Evolutionary conservation across 2,329 filamentous ascomycete species (phyloP).

Genomic region (Diaporthe amygdali): DNA sequence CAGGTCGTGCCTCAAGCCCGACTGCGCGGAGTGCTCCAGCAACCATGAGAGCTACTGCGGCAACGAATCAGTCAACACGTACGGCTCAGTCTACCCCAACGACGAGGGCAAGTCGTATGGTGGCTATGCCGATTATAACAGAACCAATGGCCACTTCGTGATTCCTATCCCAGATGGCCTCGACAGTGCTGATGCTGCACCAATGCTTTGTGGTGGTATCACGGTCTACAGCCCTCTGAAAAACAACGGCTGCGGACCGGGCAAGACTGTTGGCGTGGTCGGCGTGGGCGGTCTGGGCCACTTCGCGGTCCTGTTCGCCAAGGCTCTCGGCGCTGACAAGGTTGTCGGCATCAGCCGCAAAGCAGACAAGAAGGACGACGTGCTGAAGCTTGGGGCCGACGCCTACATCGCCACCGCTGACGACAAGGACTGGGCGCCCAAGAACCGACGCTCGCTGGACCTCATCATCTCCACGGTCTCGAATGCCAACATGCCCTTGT

Average conservation of each 20-base stretch:
- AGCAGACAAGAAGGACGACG: slow-evolving; percentile 56
- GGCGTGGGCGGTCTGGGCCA: slow-evolving; percentile 73
- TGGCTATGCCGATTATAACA: slow-evolving; percentile 46
- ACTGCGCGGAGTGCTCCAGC: slow-evolving; percentile 45
- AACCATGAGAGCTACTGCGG: slow-evolving; percentile 45
- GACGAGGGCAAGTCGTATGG: slow-evolving; percentile 63
- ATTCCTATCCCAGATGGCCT: slow-evolving; percentile 48
- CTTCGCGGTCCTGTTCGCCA: slow-evolving; percentile 70
- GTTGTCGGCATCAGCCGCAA: slow-evolving; percentile 63
- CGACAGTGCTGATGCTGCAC: slow-evolving; percentile 50
- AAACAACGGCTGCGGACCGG: slow-evolving; percentile 67
- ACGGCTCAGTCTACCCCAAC: slow-evolving; percentile 53
- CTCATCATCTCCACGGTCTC: slow-evolving; percentile 64
- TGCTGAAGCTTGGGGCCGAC: slow-evolving; percentile 61
- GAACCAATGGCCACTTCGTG: slow-evolving; percentile 47
- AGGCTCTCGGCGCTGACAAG: slow-evolving; percentile 66
- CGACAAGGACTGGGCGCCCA: slow-evolving; percentile 57
- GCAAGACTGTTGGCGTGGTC: slow-evolving; percentile 70
- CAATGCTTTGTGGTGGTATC: slow-evolving; percentile 73
- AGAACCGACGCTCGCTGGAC: slow-evolving; percentile 55
- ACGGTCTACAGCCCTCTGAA: slow-evolving; percentile 68
- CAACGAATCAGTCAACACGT: slow-evolving; percentile 51
- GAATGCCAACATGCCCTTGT: slow-evolving; percentile 58
- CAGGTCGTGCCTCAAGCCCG: slow-evolving; percentile 52
- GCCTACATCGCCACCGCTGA: slow-evolving; percentile 46